A percentile compares a stretch with the other conserved stretches of the same genome.
These are phyloP conservation scores for Psilocybe cubensis DNA, from an alignment of 768 basidiomycete genomes.

Conservation along the genomic window DNA sequence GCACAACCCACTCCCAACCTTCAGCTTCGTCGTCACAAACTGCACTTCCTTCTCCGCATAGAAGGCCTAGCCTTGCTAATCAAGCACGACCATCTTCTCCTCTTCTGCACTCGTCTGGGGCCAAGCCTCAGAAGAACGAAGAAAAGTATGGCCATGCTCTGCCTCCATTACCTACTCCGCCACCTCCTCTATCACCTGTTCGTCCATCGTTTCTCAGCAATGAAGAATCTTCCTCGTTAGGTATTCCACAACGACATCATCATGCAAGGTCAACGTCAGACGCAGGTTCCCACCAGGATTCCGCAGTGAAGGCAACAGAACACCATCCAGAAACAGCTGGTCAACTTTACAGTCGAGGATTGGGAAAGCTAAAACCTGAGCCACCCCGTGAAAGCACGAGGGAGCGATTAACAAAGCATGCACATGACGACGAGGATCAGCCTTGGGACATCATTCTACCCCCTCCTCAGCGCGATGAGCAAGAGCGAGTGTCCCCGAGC, in stretches of 20 bases:
- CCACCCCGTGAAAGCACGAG: constrained; percentile 33
- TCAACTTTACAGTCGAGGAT: constrained; percentile 32
- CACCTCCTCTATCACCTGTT: constrained; percentile 51
- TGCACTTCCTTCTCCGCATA: constrained; percentile 44
- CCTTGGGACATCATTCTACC: constrained; percentile 23
- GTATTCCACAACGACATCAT: constrained; percentile 32
- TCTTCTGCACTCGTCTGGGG: constrained; percentile 26
- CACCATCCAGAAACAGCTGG: constrained; percentile 32
- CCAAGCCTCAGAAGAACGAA: constrained; percentile 23
- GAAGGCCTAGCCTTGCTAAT: constrained; percentile 36
- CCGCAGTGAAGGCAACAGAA: constrained; percentile 42
- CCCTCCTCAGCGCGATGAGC: constrained; percentile 18
- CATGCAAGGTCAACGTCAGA: constrained; percentile 56
- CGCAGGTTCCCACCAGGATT: constrained; percentile 52
- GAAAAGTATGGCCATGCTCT: constrained; percentile 35
- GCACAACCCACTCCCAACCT: constrained; percentile 35
- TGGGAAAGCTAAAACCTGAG: constrained; percentile 33
- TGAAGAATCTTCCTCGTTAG: constrained; percentile 38
- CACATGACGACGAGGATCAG: constrained; percentile 23
- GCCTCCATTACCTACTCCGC: constrained; percentile 27
- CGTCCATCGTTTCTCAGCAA: constrained; percentile 38
- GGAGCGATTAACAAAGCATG: constrained; percentile 10
- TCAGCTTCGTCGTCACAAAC: constrained; percentile 22
- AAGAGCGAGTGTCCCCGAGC: constrained; percentile 20
- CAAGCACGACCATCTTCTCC: constrained; percentile 39